Base-by-base conservation (phyloP, 306 rosid species). In the Prunus mume region DNA sequence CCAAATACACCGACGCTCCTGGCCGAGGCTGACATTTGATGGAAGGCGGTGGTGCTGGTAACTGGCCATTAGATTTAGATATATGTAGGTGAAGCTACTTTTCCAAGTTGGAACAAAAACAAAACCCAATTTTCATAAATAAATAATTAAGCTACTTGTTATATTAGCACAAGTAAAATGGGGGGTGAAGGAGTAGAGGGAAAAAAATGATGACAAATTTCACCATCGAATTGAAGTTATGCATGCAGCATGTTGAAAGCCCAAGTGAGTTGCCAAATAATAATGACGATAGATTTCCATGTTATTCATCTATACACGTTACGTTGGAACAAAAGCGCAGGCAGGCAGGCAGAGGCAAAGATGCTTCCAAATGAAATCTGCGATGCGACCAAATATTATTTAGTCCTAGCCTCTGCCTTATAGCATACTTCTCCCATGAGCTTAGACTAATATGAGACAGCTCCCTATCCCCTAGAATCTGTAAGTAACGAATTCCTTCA, bases 401-500 rank as follows among this genome's bases (percentile, higher is more conserved):
- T 38, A 38, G 43, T 38, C 43, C 43, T 38, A 38, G 9, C 43
- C 43, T 38, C 43, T 34, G 9, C 43, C 43, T 38, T 38, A 6
- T 38, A 38, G 9, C 58, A 24, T 19, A 28, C 65, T 69, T 25
- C 9, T 15, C 38, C 64, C 55, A 61, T 34, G 51, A 13, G 51
- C 56, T 47, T 73, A 47, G 51, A 30, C n/a, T 12, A 47, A 13
- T 60, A 46, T 19, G 69, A 55, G 52, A 54, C 19, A 19, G 38
- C 58, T 65, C 78, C 46, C 22, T 4, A 38, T 38, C 43, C 10
- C 43, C 9, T 38, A 9, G 12, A 24, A 32, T 30, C 64, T 50
- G 24, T 64, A 56, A 38, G 51, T 76, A 71, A 77, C 41, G 74
- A 61, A 70, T 68, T 72, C 19, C 70, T 41, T 51, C 41, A 28